A percentile compares a stretch with the other conserved stretches of the same genome.
Evolutionary conservation across 116 monocot species (phyloP).

Genomic region (Iris pallida): DNA sequence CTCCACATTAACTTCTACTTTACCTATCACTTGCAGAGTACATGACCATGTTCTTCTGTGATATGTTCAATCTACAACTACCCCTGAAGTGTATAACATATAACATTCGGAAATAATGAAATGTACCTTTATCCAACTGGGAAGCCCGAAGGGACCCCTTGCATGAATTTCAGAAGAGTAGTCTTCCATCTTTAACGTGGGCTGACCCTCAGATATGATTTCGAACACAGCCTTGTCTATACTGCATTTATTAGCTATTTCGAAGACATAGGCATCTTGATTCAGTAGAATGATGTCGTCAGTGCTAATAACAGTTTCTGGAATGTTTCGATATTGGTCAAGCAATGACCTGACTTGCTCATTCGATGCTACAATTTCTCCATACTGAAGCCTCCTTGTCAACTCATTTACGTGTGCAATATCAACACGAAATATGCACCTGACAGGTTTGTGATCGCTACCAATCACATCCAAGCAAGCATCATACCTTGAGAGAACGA

Average conservation of each 20-base stretch:
- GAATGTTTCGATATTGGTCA: conserved; percentile 43
- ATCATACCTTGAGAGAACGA: conserved; percentile 56
- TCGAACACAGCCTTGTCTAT: conserved; percentile 52
- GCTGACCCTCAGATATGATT: conserved; percentile 63
- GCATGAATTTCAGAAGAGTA: conserved; percentile 20
- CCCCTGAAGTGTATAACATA: too few relatives aligned
- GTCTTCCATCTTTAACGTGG: conserved; percentile 37
- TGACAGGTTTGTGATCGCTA: conserved; percentile 96
- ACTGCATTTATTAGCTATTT: conserved; percentile 61
- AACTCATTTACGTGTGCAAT: conserved; percentile 69
- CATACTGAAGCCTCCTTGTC: conserved; percentile 53
- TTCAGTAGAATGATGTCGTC: conserved; percentile 60
- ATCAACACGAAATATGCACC: conserved; percentile 70
- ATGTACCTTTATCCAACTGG: conserved; percentile 78
- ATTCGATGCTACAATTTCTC: conserved; percentile 54
- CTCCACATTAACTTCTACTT: too few relatives aligned
- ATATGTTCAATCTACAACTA: too few relatives aligned
- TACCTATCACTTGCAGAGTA: too few relatives aligned
- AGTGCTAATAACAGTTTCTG: conserved; percentile 71
- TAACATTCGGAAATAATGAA: conserved; percentile 4
- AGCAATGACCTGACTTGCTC: conserved; percentile 40
- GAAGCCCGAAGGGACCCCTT: conserved; percentile 74
- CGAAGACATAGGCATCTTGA: conserved; percentile 49
- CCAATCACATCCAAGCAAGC: conserved; percentile 92
- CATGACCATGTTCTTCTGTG: too few relatives aligned